Evolutionary conservation across 2,329 filamentous ascomycete genomes (phyloP).

Genomic region (Stagonosporopsis tanaceti): DNA sequence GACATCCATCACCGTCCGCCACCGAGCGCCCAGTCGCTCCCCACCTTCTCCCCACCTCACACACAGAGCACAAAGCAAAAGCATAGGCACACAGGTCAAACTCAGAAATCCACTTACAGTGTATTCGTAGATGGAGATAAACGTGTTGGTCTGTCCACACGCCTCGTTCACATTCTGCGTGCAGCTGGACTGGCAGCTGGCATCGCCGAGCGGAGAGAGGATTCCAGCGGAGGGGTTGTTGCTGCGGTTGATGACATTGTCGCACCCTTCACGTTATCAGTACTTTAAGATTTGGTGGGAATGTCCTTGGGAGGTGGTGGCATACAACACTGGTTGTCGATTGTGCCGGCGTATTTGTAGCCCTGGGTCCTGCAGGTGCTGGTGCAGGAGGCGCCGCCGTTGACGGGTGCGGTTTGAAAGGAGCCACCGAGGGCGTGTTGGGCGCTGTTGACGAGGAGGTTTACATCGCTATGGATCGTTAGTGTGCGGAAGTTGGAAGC

Average conservation of each 20-base stretch:
- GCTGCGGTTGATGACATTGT: slow-evolving; percentile 8
- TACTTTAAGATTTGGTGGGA: not conserved
- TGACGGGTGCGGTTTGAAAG: not conserved
- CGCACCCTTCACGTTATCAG: slow-evolving; percentile 5
- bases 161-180: slow-evolving; percentile 7
- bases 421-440: slow-evolving; percentile 18
- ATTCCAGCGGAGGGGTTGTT: not conserved
- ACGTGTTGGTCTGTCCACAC: slow-evolving; percentile 3
- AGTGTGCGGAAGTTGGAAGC: not conserved
- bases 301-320: too few species aligned
- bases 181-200: not conserved
- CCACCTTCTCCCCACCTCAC: slow-evolving; percentile 1
- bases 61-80: slow-evolving; percentile 9
- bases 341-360: slow-evolving; percentile 23
- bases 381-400: slow-evolving; percentile 19
- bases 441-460: not conserved
- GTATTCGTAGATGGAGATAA: slow-evolving; percentile 21
- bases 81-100: slow-evolving; percentile 19
- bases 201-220: not conserved
- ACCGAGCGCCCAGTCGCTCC: slow-evolving; percentile 8
- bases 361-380: slow-evolving; percentile 3
- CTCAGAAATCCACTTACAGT: slow-evolving; percentile 23
- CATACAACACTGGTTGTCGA: slow-evolving; percentile 30
- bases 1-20: not conserved
- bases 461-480: not conserved